Base-by-base conservation (phyloP, 768 basidiomycete genomes). In the Leccinum ochraceum region DNA sequence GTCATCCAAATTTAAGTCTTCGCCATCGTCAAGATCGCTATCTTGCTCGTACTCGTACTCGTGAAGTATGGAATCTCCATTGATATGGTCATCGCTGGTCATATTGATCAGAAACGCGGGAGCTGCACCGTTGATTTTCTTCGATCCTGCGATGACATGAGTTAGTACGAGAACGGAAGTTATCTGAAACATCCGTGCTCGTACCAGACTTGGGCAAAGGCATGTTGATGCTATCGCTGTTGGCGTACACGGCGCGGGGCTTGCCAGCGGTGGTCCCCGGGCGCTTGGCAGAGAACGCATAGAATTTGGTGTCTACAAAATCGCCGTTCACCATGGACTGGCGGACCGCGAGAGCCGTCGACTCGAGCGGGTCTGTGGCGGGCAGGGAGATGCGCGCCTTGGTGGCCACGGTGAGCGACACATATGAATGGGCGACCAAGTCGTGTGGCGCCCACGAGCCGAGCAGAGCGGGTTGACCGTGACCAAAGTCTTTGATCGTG, bases 1-100 rank as follows among this genome's bases (percentile, higher is more conserved):
- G 24, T 20, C n/a, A 20, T 55, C 60, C 26, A 2, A 14, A 14
- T 57, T 59, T 0, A 22, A 37, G 1, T 57, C 60, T 5, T 62
- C 63, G 16, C 73, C 70, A 17, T 67, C 71, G 5, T 74, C 73
- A 20, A 72, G 69, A 50, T 72, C 71, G 44, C 73, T 74, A 34
- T 72, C 71, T 24, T 57, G 61, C 20, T 74, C 65, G 11, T 73
- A 73, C 13, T 64, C 65, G 8, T 72, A 73, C 3, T 70, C 64
- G 44, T 70, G 71, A 22, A 71, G 68, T 0, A 72, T 28, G 8
- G 70, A 58, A 22, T 72, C 54, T 8, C 16, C 39, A 22, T 51
- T 54, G 54, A 71, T 60, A 2, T 71, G 68, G 6, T 56, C 37
- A 26, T 71, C 70, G 48, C 60, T 11, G 9, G 68, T 63, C 70